Evolutionary conservation across 257 asterid genomes (phyloP), one percentile per base, ranked within the genome.

Genomic region (Solanum verrucosum): DNA sequence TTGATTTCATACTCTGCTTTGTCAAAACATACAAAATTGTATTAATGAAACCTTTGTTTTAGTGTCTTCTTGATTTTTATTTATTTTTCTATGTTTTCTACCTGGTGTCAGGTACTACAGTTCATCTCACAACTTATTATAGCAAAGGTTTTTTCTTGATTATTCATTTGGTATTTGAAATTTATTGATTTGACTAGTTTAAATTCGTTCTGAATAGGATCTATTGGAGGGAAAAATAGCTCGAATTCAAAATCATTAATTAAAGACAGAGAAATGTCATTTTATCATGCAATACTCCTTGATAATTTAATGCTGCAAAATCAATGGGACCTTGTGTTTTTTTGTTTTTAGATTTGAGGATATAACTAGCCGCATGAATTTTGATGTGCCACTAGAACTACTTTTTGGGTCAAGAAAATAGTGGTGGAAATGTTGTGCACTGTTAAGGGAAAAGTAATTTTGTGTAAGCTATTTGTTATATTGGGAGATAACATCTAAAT

Each of bases 1-100:
- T 86, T 86, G 67, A 68, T 86, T 44, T 67, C 88, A 23, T 86
- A 86, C 27, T 86, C 84, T 31, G 88, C 88, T 71, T 31, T 86
- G 40, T 34, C 75, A 21, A 71, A 42, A 71, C 83, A 71, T 46
- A 56, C 13, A n/a, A 65, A 56, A 11, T 33, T 84, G 34, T 34
- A 25, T 35, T 35, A 34, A 20, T 74, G 9, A 65, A 84, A 0
- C 52, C 35, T 84, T 79, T 79, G 67, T 27, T 78, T n/a, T 27
- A 4, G 67, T 8, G 3, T 25, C 15, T 25, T 78, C 12, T n/a
- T 40, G 23, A 3, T 15, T 14, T 25, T 18, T 18, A 0, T 1
- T 46, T 1, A 4, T 49, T 49, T 49, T 49, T 5, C 59, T 52
- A 52, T 0, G 0, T 16, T 52, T 44, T 52, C 3, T 1, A 4